A percentile compares a stretch with the other conserved stretches of the same genome.
phyloP scores from a whole-genome alignment of 768 basidiomycete species.

The Boletus huronensis region DNA sequence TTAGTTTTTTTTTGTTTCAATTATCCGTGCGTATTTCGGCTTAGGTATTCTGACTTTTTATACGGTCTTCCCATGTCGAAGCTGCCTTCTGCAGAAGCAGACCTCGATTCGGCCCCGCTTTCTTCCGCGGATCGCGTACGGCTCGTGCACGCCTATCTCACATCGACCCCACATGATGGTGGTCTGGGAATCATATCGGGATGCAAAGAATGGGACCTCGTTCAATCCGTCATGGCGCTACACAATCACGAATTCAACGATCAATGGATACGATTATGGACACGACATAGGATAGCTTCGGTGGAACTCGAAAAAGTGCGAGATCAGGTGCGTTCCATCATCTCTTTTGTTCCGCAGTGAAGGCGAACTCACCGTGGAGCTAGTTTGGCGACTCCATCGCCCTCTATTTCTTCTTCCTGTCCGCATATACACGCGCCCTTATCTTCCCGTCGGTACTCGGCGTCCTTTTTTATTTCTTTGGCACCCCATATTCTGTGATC shows the following conservation, averaged over 20 bases:
- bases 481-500: conserved; percentile 66
- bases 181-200: conserved; percentile 81
- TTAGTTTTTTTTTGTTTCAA: not conserved
- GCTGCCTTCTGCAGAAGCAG: conserved; percentile 39
- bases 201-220: conserved; percentile 69
- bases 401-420: conserved; percentile 87
- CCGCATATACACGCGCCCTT: conserved; percentile 78
- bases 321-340: conserved; percentile 52
- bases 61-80: conserved; percentile 63
- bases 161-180: conserved; percentile 68
- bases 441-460: conserved; percentile 74
- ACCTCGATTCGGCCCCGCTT: conserved; percentile 44
- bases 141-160: conserved; percentile 69
- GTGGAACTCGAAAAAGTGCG: conserved; percentile 67
- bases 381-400: conserved; percentile 81
- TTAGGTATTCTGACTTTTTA: conserved; percentile 72
- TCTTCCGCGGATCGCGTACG: conserved; percentile 77
- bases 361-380: not conserved
- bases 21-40: not conserved
- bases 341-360: not conserved
- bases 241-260: conserved; percentile 84
- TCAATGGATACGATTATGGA: conserved; percentile 75
- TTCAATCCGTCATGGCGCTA: conserved; percentile 77
- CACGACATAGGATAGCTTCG: conserved; percentile 56
- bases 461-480: conserved; percentile 62